Evolutionary conservation across 2,329 filamentous ascomycete species (phyloP), one percentile per base, ranked within the genome.

Genomic region (Dothidotthia symphoricarpi): DNA sequence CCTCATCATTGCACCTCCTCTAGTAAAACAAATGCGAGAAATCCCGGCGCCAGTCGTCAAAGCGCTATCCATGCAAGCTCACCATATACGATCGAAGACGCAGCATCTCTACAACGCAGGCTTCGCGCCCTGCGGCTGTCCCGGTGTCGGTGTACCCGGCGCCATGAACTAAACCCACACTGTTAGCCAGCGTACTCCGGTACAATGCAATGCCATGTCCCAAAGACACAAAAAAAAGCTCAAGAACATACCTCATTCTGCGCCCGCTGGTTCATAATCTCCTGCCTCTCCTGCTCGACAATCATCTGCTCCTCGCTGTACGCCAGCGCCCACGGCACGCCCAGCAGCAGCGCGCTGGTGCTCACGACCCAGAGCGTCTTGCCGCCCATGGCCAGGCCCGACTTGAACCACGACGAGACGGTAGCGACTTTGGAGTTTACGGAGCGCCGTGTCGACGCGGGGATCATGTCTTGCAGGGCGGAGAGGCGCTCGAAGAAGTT

Each of bases 241-340:
- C n/a, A n/a, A n/a, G n/a, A n/a, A 51, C 44, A 10, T 55, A 84
- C 81, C 75, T 95, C 88, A 64, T 86, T 84, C 49, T 61, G 55
- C 49, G 88, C 88, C 62, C 86, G 81, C 79, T 95, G 88, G 69
- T 93, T 86, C 88, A 95, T 93, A 69, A 86, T 83, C 80, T 90
- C 89, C 75, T 96, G 91, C 70, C 89, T 83, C 81, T 98, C 93
- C 88, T 96, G 94, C 75, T 95, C 91, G 51, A 91, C 77, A 67
- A 95, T 82, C 75, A 95, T 88, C 77, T 96, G 89, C 76, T 98
- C 93, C 76, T 98, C 93, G 49, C 86, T 83, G 66, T 89, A 91
- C 41, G 89, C 91, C 55, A 98, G 76, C 42, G 89, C 90, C 77
- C 89, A 97, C 39, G 93, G 93, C 34, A 97, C 88, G 57, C 89